Conservation (phyloP, 2,329 filamentous ascomycete species). For the Elsinoe arachidis region DNA sequence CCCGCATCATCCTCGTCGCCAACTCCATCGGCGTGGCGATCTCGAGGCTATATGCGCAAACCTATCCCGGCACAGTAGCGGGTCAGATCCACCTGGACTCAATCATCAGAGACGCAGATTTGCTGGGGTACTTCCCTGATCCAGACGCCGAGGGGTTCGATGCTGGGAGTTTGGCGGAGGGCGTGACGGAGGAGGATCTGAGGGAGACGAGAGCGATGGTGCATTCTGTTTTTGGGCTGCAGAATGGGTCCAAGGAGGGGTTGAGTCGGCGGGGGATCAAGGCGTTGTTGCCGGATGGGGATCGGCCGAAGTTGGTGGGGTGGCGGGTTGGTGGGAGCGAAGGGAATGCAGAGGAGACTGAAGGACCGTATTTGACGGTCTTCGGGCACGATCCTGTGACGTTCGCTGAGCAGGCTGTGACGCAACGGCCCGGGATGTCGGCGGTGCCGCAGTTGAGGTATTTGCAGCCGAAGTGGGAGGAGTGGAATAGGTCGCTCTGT, state of each 20-base stretch:
- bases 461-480: constrained; percentile 45
- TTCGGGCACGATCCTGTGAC: constrained; percentile 46
- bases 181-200: constrained; percentile 30
- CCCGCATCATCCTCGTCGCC: constrained; percentile 37
- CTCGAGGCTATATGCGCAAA: constrained; percentile 34
- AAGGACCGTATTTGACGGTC: constrained; percentile 39
- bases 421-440: background rate
- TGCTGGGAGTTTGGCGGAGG: constrained; percentile 31
- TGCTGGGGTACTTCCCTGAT: constrained; percentile 48
- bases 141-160: constrained; percentile 43
- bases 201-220: constrained; percentile 31
- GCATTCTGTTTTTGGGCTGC: constrained; percentile 39
- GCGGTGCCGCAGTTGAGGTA: constrained; percentile 39
- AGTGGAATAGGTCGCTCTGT: constrained; percentile 45
- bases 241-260: constrained; percentile 42
- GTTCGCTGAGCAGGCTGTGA: constrained; percentile 34
- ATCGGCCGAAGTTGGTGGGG: constrained; percentile 34
- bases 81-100: constrained; percentile 46
- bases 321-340: background rate
- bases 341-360: background rate
- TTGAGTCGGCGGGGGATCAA: constrained; percentile 41
- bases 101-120: constrained; percentile 50
- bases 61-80: background rate
- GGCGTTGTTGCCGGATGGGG: constrained; percentile 36
- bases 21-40: constrained; percentile 69